Percentiles rank a stretch among this genome's conserved stretches.
phyloP scores from a whole-genome alignment of 805 yeast species.

The Lipomyces orientalis region DNA sequence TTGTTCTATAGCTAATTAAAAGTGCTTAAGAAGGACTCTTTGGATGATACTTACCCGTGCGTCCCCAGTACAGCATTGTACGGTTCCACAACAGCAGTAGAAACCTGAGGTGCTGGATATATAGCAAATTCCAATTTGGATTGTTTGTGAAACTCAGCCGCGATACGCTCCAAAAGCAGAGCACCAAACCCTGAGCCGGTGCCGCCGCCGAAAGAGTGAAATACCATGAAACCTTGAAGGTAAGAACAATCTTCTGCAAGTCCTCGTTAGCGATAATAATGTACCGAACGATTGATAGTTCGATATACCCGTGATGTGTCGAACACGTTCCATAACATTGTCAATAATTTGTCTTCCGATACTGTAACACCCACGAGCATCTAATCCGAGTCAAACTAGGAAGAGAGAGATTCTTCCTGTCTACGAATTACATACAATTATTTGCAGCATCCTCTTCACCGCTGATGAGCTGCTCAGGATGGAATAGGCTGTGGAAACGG shows the following conservation, averaged over 20 bases:
- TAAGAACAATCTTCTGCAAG: conserved; percentile 88
- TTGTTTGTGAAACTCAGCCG: conserved; percentile 92
- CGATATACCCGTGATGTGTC: conserved; percentile 65
- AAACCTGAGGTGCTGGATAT: conserved; percentile 96
- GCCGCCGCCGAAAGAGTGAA: conserved; percentile 99
- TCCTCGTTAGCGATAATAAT: background rate
- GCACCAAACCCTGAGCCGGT: conserved; percentile 99
- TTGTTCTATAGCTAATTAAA: conserved; percentile 60
- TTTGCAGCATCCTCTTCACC: conserved; percentile 99
- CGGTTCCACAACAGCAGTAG: conserved; percentile 98
- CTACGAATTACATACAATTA: conserved; percentile 56
- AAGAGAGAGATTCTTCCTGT: background rate
- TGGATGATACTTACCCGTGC: conserved; percentile 50
- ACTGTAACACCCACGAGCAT: conserved; percentile 97
- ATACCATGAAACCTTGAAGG: conserved; percentile 94
- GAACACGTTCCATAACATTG: conserved; percentile 90
- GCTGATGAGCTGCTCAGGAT: conserved; percentile 94
- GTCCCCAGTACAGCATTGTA: conserved; percentile 97
- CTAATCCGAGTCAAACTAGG: conserved; percentile 9
- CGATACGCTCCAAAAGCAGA: conserved; percentile 85
- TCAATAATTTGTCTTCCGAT: conserved; percentile 95
- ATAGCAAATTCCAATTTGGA: conserved; percentile 97
- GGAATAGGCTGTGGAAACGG: conserved; percentile 86
- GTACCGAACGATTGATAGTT: conserved; percentile 3
- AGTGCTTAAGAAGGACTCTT: conserved; percentile 39